Percentiles rank a stretch among this genome's conserved stretches.
Evolutionary conservation across 176 grass and related monocot species (phyloP).

Genomic region (Phyllostachys edulis): DNA sequence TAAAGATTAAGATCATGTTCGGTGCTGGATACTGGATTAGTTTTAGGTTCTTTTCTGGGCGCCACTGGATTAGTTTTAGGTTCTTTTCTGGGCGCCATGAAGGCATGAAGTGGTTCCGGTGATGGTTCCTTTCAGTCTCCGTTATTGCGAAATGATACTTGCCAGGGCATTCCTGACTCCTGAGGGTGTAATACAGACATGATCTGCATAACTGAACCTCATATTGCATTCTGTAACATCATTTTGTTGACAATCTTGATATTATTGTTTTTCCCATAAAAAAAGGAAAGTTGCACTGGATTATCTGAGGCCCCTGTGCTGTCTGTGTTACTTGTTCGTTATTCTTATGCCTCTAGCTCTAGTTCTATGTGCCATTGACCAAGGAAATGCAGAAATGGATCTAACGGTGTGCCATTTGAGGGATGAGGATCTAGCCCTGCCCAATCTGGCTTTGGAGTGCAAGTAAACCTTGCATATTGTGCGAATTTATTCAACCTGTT

Average conservation of each 20-base stretch:
- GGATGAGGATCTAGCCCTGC: not conserved
- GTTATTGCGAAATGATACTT: conserved; percentile 14
- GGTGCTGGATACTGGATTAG: conserved; percentile 3
- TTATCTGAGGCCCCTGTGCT: not conserved
- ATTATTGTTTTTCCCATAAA: not conserved
- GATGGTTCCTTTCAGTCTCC: conserved; percentile 18
- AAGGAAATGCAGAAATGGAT: not conserved
- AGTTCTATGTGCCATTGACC: not conserved
- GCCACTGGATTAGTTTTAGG: conserved; percentile 20
- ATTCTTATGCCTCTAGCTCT: not conserved
- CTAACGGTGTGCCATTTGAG: not conserved
- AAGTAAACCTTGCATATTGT: not conserved
- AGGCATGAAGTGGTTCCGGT: not conserved
- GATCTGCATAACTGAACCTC: not conserved
- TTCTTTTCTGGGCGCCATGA: conserved; percentile 23
- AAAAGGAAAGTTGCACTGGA: not conserved
- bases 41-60: conserved; percentile 30
- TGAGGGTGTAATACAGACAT: conserved; percentile 9
- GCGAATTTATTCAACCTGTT: not conserved
- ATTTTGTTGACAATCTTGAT: conserved; percentile 15
- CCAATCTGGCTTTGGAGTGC: not conserved
- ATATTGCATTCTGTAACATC: conserved; percentile 26
- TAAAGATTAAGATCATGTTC: conserved; percentile 61
- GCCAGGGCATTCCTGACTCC: conserved; percentile 4
- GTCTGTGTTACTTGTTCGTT: not conserved